Base-by-base conservation (phyloP, 768 basidiomycete genomes). In the Leccinum subtestaceum region DNA sequence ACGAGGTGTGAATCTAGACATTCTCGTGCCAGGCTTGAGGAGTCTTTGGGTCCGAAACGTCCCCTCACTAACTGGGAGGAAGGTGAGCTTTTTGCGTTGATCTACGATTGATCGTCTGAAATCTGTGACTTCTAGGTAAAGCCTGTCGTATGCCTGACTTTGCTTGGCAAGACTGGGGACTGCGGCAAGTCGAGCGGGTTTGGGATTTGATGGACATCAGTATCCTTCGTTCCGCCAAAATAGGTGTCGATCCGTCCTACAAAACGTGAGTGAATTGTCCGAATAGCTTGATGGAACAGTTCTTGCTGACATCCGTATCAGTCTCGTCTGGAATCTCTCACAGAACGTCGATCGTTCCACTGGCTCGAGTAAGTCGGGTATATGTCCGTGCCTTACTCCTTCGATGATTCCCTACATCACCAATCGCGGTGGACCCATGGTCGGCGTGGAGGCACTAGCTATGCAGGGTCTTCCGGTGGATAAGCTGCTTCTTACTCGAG, bases 341-440 rank as follows among this genome's bases (percentile, higher is more conserved):
- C 95, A 98, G 74, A 98, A 98, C 65, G 95, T 97, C 23, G 95
- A 98, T 73, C 85, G 95, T 13, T 89, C 89, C 27, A 93, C 88
- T 48, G 90, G 91, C 7, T 88, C 90, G 0, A 83, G 80, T 64
- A 88, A 86, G 71, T 76, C 86, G 11, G 95, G 95, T 21, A 91
- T 97, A 56, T 92, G 89, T 63, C 91, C 91, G 1, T 98, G 95
- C 74, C 83, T 98, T 17, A 98, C 95, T 0, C 95, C 95, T 1
- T 88, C 91, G 29, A 97, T 96, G 94, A 97, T 97, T 61, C 92
- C 95, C 0, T 98, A 94, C 66, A 88, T 96, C 70, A 93, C 95
- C 48, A 94, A 91, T 69, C 93, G 95, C 53, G 95, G 95, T 43
- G 95, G 95, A 25, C 95, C 95, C 8, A 91, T 97, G 88, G 86